Percentiles rank a stretch among this genome's conserved stretches.
These are phyloP conservation scores for Termitomyces sp. DNA, from an alignment of 768 basidiomycete species.

Conservation along the genomic window DNA sequence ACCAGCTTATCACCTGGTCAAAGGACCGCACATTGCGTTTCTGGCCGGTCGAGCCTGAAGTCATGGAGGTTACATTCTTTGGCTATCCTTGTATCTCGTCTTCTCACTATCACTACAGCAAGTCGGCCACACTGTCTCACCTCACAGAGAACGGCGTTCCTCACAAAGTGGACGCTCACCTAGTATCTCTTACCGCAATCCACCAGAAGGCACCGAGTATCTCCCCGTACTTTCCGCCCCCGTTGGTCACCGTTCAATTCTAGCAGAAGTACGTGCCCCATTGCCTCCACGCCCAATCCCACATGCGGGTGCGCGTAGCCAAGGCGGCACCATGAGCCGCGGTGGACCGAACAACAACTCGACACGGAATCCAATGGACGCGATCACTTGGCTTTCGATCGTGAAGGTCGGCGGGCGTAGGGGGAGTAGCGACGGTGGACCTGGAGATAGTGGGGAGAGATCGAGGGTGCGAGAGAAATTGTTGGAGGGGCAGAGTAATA, in stretches of 20 bases:
- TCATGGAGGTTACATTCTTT: constrained; percentile 47
- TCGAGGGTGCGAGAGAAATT: constrained; percentile 32
- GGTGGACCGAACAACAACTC: constrained; percentile 43
- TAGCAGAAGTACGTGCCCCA: constrained; percentile 62
- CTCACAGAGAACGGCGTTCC: constrained; percentile 25
- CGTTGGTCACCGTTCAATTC: constrained; percentile 57
- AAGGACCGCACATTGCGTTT: constrained; percentile 89
- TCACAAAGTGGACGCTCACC: constrained; percentile 15
- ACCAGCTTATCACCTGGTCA: constrained; percentile 65
- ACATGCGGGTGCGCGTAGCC: constrained; percentile 11
- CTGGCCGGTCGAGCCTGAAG: constrained; percentile 77
- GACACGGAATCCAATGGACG: constrained; percentile 44
- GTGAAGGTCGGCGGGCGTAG: constrained; percentile 58
- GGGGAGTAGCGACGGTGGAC: constrained; percentile 51
- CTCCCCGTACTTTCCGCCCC: constrained; percentile 59
- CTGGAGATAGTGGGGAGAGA: constrained; percentile 41
- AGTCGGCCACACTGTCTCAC: constrained; percentile 37
- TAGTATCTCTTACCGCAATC: constrained; percentile 50
- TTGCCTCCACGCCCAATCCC: constrained; percentile 8
- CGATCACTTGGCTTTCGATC: constrained; percentile 66
- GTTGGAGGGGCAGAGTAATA: constrained; percentile 35
- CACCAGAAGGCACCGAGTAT: constrained; percentile 32
- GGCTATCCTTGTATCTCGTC: not conserved
- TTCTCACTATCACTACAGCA: constrained; percentile 28
- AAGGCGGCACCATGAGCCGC: constrained; percentile 41